phyloP scores from a whole-genome alignment of 169 alveolate species.

The Besnoitia besnoiti region DNA sequence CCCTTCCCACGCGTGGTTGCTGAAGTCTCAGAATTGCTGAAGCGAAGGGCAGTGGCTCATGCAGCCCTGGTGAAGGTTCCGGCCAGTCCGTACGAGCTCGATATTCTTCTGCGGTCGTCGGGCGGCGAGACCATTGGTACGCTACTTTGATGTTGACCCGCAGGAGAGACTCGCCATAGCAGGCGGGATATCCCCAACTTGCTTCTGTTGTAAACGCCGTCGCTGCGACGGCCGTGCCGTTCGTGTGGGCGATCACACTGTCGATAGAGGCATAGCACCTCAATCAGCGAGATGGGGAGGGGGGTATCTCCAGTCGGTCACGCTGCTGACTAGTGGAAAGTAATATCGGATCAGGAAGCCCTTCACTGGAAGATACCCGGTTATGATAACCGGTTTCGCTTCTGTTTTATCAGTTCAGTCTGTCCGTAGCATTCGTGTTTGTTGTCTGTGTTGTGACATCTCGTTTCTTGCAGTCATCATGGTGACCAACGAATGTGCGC shows the following conservation, averaged over 20 bases:
- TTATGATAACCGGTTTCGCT: too few relatives aligned
- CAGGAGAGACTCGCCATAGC: background rate
- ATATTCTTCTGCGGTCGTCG: constrained; percentile 24
- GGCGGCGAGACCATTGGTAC: background rate
- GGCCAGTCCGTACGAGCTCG: constrained; percentile 47
- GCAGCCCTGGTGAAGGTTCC: background rate
- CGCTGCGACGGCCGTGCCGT: too few relatives aligned
- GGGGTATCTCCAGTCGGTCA: too few relatives aligned
- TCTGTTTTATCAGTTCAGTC: too few relatives aligned
- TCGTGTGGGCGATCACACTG: too few relatives aligned
- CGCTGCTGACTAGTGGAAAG: too few relatives aligned
- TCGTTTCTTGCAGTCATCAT: constrained; percentile 10
- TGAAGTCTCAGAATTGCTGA: constrained; percentile 44
- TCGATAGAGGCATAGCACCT: too few relatives aligned
- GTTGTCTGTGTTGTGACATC: background rate
- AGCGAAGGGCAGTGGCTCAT: constrained; percentile 19
- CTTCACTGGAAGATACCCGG: too few relatives aligned
- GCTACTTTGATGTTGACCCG: background rate
- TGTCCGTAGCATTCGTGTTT: background rate
- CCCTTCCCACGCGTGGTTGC: constrained; percentile 61
- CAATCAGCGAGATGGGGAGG: too few relatives aligned
- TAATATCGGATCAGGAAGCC: too few relatives aligned
- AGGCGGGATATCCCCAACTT: background rate
- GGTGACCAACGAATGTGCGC: constrained; percentile 46
- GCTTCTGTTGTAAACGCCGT: background rate